Percentiles rank a stretch among this genome's conserved stretches.
Conservation (phyloP, 164 flowering plant genomes). For the Piper longum region DNA sequence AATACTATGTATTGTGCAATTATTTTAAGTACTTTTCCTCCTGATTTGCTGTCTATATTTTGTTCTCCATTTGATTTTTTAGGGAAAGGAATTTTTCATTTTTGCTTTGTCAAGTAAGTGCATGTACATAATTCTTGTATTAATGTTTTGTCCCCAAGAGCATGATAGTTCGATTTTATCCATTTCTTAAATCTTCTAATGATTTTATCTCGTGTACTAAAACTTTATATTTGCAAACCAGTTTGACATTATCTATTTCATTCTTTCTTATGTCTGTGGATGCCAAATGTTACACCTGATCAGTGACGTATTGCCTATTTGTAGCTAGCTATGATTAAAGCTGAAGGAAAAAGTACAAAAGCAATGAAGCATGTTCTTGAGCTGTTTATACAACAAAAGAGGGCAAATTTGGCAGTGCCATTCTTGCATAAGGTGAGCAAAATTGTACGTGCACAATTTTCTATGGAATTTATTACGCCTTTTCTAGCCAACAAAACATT, state of each 20-base stretch:
- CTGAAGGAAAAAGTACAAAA: not conserved
- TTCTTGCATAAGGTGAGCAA: not conserved
- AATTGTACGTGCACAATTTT: not conserved
- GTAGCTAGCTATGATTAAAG: not conserved
- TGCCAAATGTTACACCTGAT: not conserved
- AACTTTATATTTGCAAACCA: not conserved
- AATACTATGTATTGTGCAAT: not conserved
- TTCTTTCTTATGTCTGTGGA: not conserved
- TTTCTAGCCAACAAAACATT: not conserved
- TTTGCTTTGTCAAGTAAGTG: not conserved
- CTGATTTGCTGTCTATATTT: not conserved
- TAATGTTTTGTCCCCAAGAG: not conserved
- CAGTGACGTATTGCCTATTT: not conserved
- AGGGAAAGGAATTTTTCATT: not conserved
- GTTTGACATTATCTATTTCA: not conserved
- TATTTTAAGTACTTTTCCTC: too few species aligned
- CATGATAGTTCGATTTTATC: not conserved
- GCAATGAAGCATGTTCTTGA: not conserved
- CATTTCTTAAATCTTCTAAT: not conserved
- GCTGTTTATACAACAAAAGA: constrained; percentile 1
- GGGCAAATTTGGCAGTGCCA: not conserved
- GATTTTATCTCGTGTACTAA: not conserved
- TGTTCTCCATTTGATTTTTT: too few species aligned
- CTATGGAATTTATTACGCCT: not conserved
- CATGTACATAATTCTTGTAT: not conserved